Evolutionary conservation across 345 rosid species (phyloP).

Genomic region (Litchi chinensis): DNA sequence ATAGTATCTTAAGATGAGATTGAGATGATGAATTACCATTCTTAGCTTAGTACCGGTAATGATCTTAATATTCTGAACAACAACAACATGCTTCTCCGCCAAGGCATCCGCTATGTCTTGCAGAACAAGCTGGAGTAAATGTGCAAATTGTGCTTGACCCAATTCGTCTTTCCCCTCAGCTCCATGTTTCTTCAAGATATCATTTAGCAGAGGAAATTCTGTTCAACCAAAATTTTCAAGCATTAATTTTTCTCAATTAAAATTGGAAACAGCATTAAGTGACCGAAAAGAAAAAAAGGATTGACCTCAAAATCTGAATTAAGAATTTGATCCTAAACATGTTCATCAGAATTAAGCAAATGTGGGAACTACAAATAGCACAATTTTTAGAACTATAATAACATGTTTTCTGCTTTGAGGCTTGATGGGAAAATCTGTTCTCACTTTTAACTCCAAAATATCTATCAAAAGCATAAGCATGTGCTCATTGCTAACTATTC

Average conservation of each 20-base stretch:
- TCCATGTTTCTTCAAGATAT: slow-evolving; percentile 72
- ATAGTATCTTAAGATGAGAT: background rate
- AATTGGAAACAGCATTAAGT: background rate
- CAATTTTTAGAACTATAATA: background rate
- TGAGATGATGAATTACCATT: slow-evolving; percentile 44
- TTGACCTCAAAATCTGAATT: slow-evolving; percentile 41
- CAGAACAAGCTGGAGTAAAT: slow-evolving; percentile 69
- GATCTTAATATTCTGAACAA: slow-evolving; percentile 57
- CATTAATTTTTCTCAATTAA: slow-evolving; percentile 9
- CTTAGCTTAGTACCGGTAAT: slow-evolving; percentile 62
- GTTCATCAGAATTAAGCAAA: background rate
- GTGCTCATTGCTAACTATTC: background rate
- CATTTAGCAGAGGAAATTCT: slow-evolving; percentile 67
- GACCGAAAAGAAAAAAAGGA: background rate
- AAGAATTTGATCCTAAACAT: background rate
- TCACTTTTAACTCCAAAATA: background rate
- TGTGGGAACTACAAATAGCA: background rate
- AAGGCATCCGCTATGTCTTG: slow-evolving; percentile 75
- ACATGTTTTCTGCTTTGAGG: background rate
- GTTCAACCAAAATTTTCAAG: slow-evolving; percentile 26
- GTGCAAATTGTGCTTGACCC: slow-evolving; percentile 91
- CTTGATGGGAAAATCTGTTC: background rate
- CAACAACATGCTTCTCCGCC: slow-evolving; percentile 46
- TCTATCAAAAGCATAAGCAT: background rate
- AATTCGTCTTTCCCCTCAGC: slow-evolving; percentile 72